Base-by-base conservation (phyloP, 2,329 filamentous ascomycete genomes). In the Penicillium digitatum region DNA sequence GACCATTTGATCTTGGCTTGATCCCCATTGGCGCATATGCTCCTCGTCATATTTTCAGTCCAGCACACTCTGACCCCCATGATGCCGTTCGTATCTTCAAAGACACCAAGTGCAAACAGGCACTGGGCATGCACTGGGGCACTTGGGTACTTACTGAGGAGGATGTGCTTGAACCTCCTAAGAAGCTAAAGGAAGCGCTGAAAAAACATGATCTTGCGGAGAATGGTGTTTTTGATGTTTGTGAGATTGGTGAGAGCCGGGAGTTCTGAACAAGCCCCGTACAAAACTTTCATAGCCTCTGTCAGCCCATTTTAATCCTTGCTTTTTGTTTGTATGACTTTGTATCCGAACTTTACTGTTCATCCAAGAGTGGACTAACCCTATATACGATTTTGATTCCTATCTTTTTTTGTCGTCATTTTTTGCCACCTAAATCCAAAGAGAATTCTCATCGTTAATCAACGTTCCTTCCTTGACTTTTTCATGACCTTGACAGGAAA, bases 21-120 rank as follows among this genome's bases (percentile, higher is more conserved):
- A 94, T 97, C 61, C 93, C 93, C 37, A 96, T 97, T 63, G 93
- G 93, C 50, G 93, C 92, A 2, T 96, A 96, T 72, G 79, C 83
- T 56, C 75, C 74, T 43, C 69, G 74, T 39, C 81, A 73, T 64
- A 73, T 94, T 59, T 92, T 94, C 79, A 90, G 86, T 44, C 78
- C 85, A 20, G 86, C 95, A 81, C 93, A 97, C 71, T 87, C 89
- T 8, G 89, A 95, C 69, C 93, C 93, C 0, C 86, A 85, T 62
- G 93, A 97, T 69, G 83, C 87, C 0, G 91, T 96, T 35, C 90
- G 94, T 66, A 96, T 97, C 63, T 96, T 96, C 72, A 73, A 79
- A 7, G 92, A 96, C 65, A 95, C 90, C 0, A 82, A 81, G 62
- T 96, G 92, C 76, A 79, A 82, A 65, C 79, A 76, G 18, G 92